These are phyloP conservation scores for Phaseolus lunatus DNA, from an alignment of 306 rosid genomes.

Conservation along the genomic window DNA sequence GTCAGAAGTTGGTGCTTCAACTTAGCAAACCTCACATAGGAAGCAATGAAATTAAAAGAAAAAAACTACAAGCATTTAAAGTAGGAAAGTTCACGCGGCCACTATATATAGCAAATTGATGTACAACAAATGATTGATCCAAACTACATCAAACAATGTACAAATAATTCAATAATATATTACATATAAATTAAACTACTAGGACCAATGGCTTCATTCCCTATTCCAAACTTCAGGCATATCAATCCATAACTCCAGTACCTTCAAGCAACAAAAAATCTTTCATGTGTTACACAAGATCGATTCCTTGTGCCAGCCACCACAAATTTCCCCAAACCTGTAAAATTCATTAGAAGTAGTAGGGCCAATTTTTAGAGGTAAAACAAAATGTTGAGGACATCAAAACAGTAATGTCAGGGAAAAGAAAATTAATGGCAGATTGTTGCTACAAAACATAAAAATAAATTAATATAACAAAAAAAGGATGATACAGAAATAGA, in stretches of 20 bases:
- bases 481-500: neutral
- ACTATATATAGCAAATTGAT: constrained; percentile 49
- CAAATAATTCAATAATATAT: constrained; percentile 47
- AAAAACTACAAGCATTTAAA: neutral
- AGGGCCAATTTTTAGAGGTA: constrained; percentile 5
- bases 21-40: constrained; percentile 19
- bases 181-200: constrained; percentile 46
- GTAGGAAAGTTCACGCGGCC: constrained; percentile 38
- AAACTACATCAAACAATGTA: constrained; percentile 49
- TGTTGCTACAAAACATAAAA: neutral
- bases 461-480: neutral
- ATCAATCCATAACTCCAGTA: constrained; percentile 50
- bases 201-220: constrained; percentile 74
- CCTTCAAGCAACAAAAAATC: constrained; percentile 43
- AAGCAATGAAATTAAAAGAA: neutral
- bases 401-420: constrained; percentile 29
- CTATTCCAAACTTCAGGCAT: constrained; percentile 45
- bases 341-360: constrained; percentile 38
- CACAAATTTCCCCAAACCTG: constrained; percentile 53
- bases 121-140: constrained; percentile 60
- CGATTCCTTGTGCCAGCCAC: constrained; percentile 42
- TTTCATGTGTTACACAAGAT: constrained; percentile 36
- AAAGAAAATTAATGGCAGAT: constrained; percentile 20
- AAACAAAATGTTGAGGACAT: constrained; percentile 31
- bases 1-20: neutral